These are phyloP conservation scores for Hygrocybe punicea DNA, from an alignment of 768 basidiomycete species.

Conservation along the genomic window DNA sequence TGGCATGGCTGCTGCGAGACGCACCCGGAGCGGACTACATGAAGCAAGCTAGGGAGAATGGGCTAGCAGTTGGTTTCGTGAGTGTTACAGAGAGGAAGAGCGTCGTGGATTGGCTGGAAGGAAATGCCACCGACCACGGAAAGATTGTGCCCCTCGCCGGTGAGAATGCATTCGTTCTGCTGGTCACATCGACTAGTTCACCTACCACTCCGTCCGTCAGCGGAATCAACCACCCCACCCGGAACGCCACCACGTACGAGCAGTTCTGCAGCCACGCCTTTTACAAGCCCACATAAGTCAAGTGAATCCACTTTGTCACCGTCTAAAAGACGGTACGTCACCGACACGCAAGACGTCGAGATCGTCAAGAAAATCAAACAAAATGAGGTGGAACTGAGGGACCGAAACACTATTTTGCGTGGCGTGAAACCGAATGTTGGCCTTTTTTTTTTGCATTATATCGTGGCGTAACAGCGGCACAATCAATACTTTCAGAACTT, in stretches of 20 bases:
- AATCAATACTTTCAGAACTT: slow-evolving; percentile 61
- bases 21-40: slow-evolving; percentile 82
- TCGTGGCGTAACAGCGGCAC: too few relatives aligned
- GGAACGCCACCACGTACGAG: slow-evolving; percentile 41
- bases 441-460: slow-evolving; percentile 3
- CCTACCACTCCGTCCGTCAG: slow-evolving; percentile 23
- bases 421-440: slow-evolving; percentile 82
- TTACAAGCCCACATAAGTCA: slow-evolving; percentile 28
- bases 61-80: slow-evolving; percentile 71
- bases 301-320: slow-evolving; percentile 43
- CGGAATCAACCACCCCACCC: slow-evolving; percentile 57
- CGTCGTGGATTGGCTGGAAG: slow-evolving; percentile 83
- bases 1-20: slow-evolving; percentile 79
- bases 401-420: slow-evolving; percentile 78
- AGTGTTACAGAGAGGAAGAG: slow-evolving; percentile 83
- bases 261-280: slow-evolving; percentile 20
- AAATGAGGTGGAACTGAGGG: slow-evolving; percentile 75
- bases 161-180: slow-evolving; percentile 24
- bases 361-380: slow-evolving; percentile 80
- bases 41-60: slow-evolving; percentile 74
- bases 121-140: slow-evolving; percentile 48
- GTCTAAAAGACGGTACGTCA: slow-evolving; percentile 72
- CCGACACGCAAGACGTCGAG: slow-evolving; percentile 74
- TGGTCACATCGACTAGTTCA: neutral
- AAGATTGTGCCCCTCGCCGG: slow-evolving; percentile 47